Evolutionary conservation across 2,329 filamentous ascomycete genomes (phyloP), one percentile per base, ranked within the genome.

Genomic region (Alternaria burnsii): DNA sequence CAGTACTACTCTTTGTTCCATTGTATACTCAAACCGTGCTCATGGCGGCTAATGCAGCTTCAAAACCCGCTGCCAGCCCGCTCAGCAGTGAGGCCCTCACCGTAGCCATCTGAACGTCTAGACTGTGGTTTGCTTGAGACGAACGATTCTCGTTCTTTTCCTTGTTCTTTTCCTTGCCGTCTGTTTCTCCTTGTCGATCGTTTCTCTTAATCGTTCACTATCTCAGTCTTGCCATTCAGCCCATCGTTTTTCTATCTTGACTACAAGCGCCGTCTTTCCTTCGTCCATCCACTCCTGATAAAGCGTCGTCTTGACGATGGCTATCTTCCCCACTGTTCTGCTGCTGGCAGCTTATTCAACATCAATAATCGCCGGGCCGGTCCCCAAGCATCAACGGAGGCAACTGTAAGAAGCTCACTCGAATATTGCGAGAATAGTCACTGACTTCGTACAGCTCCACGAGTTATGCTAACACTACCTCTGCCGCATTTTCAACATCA

Each of bases 321-420:
- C 66, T 63, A 47, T 72, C 48, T 61, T 69, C 64, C 59, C 46
- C 44, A 60, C 53, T 11, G 16, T 73, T 32, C 68, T 72, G 76
- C 76, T 79, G 76, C 76, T 79, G 74, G 76, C 77, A 77, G 76
- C 76, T 50, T 74, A 43, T 56, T 74, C 62, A 43, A 67, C 66
- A 54, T 59, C 61, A 14, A 66, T 71, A 66, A 67, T 71, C 30
- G 73, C 73, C 55, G 76, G 77, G 12, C 77, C 77, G 24, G 67
- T 79, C 41, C 77, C 76, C 12, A 68, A 58, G 40, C 58, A 66
- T 44, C 62, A 70, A 51, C 70, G 62, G 59, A 72, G 67, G 58
- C 66, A 69, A 41, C 55, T 74, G 76, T 77, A 66, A 69, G 76
- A 48, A 36, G 10, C 3, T 65, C 6, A 51, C n/a, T 26, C 24